A percentile compares a stretch with the other conserved stretches of the same genome.
phyloP scores from a whole-genome alignment of 1,284 basidiomycete genomes.

The Trametes pubescens region DNA sequence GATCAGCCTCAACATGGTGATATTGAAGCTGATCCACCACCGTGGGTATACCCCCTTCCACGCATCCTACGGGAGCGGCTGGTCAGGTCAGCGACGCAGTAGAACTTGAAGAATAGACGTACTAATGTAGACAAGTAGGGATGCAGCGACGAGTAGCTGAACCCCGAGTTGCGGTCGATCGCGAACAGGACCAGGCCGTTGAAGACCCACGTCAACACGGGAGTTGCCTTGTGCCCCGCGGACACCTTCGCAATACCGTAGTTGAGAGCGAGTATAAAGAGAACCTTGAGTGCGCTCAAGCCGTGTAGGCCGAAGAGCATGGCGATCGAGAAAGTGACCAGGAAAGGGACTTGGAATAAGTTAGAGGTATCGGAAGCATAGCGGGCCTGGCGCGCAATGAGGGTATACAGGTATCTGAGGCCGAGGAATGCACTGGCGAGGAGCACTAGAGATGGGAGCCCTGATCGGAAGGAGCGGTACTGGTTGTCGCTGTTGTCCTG shows the following conservation, averaged over 20 bases:
- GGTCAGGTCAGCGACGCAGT: slow-evolving; percentile 40
- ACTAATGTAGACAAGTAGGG: slow-evolving; percentile 64
- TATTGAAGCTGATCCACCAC: slow-evolving; percentile 97
- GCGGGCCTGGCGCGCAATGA: slow-evolving; percentile 7
- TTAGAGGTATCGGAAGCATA: slow-evolving; percentile 9
- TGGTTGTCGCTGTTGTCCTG: slow-evolving; percentile 90
- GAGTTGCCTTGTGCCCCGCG: slow-evolving; percentile 53
- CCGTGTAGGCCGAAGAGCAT: slow-evolving; percentile 90
- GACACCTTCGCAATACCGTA: slow-evolving; percentile 67
- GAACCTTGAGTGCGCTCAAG: slow-evolving; percentile 82
- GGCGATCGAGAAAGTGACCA: slow-evolving; percentile 57
- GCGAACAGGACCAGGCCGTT: slow-evolving; percentile 80
- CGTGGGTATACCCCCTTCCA: slow-evolving; percentile 79
- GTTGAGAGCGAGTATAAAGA: slow-evolving; percentile 76
- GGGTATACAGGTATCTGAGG: slow-evolving; percentile 49
- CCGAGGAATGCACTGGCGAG: slow-evolving; percentile 58
- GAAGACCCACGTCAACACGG: slow-evolving; percentile 75
- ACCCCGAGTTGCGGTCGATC: slow-evolving; percentile 85
- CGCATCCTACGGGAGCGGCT: slow-evolving; percentile 63
- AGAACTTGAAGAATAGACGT: slow-evolving; percentile 35
- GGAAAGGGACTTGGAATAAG: slow-evolving; percentile 39
- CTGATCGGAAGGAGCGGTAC: slow-evolving; percentile 84
- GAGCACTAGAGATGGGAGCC: slow-evolving; percentile 66
- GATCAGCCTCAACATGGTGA: slow-evolving; percentile 94
- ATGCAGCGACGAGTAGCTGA: slow-evolving; percentile 69